A percentile compares a stretch with the other conserved stretches of the same genome.
These are phyloP conservation scores for Scenedesmus sp. DNA, from an alignment of 163 green algal species.

Conservation along the genomic window DNA sequence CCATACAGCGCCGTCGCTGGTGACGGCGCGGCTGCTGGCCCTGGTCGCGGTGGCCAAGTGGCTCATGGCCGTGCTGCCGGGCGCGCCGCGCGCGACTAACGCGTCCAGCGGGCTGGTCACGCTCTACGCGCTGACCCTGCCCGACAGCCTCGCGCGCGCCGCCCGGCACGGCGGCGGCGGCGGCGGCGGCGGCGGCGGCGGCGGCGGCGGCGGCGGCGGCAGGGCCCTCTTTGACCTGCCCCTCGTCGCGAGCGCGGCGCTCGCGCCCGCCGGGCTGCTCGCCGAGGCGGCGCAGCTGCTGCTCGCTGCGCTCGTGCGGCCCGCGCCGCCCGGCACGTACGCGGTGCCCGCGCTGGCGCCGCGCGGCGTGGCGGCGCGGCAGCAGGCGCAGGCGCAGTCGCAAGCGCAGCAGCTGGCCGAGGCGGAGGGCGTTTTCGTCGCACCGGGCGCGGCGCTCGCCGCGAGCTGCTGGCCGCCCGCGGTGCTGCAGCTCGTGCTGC, in stretches of 20 bases:
- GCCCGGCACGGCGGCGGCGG: background rate
- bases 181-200: slow-evolving; percentile 8
- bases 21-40: slow-evolving; percentile 33
- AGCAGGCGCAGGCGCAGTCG: slow-evolving; percentile 19
- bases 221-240: background rate
- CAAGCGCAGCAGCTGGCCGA: slow-evolving; percentile 3
- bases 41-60: slow-evolving; percentile 11
- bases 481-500: slow-evolving; percentile 16
- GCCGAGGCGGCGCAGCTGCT: slow-evolving; percentile 39
- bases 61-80: slow-evolving; percentile 6
- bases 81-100: slow-evolving; percentile 1
- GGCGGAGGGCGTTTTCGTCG: background rate
- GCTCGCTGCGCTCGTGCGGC: slow-evolving; percentile 30
- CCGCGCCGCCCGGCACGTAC: slow-evolving; percentile 16
- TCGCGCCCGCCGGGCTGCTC: slow-evolving; percentile 1
- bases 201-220: background rate
- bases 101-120: slow-evolving; percentile 30
- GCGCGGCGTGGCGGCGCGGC: background rate
- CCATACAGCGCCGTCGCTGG: background rate
- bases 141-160: no score
- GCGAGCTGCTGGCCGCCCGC: slow-evolving; percentile 35
- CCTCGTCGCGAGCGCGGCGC: background rate
- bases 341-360: slow-evolving; percentile 12
- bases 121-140: slow-evolving; percentile 25
- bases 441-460: slow-evolving; percentile 8